Conservation (phyloP, 768 basidiomycete genomes). For the Collybia sp. region DNA sequence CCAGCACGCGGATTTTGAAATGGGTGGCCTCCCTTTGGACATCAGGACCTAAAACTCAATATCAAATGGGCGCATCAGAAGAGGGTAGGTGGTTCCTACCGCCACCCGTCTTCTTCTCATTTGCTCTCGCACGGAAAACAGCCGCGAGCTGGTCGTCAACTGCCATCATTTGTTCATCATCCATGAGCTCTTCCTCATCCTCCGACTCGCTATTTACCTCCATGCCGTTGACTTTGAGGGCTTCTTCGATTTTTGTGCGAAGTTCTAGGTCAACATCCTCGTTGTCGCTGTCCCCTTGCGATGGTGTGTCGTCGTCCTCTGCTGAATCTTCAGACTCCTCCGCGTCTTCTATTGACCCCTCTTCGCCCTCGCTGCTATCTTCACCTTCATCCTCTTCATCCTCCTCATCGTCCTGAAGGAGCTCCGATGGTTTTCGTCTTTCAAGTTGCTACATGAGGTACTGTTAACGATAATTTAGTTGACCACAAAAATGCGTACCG, state of each 20-base stretch:
- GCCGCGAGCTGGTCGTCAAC: constrained; percentile 89
- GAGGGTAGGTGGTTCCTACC: constrained; percentile 34
- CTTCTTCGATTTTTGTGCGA: constrained; percentile 62
- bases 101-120: constrained; percentile 59
- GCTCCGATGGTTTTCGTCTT: constrained; percentile 54
- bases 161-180: constrained; percentile 98
- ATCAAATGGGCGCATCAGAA: neutral
- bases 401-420: constrained; percentile 40
- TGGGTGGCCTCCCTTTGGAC: constrained; percentile 87
- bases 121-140: constrained; percentile 70
- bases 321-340: constrained; percentile 30
- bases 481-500: constrained; percentile 43
- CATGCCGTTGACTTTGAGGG: constrained; percentile 53
- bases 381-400: constrained; percentile 28
- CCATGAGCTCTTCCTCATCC: constrained; percentile 69
- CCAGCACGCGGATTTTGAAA: constrained; percentile 94
- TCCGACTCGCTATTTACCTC: constrained; percentile 52
- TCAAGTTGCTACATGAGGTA: constrained; percentile 70
- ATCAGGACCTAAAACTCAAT: constrained; percentile 42
- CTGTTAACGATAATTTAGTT: constrained; percentile 4
- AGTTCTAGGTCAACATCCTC: constrained; percentile 58
- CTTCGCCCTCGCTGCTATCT: constrained; percentile 25
- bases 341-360: constrained; percentile 1
- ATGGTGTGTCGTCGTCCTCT: constrained; percentile 24
- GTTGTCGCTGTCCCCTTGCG: constrained; percentile 34